Percentiles rank a stretch among this genome's conserved stretches.
These are phyloP conservation scores for Podaxis sp. DNA, from an alignment of 768 basidiomycete species.

Conservation along the genomic window DNA sequence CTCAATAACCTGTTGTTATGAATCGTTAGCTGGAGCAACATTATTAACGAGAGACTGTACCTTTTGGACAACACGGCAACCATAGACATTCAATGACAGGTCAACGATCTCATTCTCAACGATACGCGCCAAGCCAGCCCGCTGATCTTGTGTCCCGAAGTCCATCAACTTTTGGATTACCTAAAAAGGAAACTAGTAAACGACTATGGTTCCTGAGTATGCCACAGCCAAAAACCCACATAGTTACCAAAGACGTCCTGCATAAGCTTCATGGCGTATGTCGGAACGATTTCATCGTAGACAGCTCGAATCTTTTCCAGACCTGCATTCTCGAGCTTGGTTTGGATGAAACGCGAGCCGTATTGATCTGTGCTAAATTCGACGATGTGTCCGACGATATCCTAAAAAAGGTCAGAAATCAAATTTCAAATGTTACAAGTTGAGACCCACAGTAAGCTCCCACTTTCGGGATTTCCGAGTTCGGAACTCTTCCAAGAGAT, in stretches of 20 bases:
- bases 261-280: conserved; percentile 72
- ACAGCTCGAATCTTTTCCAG: conserved; percentile 47
- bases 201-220: conserved; percentile 10
- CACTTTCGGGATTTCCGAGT: conserved; percentile 76
- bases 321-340: conserved; percentile 66
- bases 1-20: conserved; percentile 69
- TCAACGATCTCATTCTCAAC: conserved; percentile 79
- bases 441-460: conserved; percentile 68
- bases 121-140: conserved; percentile 60
- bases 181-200: conserved; percentile 5
- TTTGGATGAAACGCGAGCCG: conserved; percentile 97
- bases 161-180: conserved; percentile 15
- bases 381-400: conserved; percentile 79
- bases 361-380: conserved; percentile 96
- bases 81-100: conserved; percentile 90
- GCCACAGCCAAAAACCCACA: conserved; percentile 42
- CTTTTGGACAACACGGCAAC: conserved; percentile 95
- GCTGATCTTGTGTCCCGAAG: conserved; percentile 47
- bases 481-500: conserved; percentile 80
- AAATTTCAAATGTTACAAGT: not conserved
- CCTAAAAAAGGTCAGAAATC: conserved; percentile 43
- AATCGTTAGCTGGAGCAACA: not conserved
- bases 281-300: conserved; percentile 86
- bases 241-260: conserved; percentile 98
- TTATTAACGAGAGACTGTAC: conserved; percentile 34